Conservation (phyloP, 495 filamentous ascomycete genomes). For the Saxophila tyrrhenica region DNA sequence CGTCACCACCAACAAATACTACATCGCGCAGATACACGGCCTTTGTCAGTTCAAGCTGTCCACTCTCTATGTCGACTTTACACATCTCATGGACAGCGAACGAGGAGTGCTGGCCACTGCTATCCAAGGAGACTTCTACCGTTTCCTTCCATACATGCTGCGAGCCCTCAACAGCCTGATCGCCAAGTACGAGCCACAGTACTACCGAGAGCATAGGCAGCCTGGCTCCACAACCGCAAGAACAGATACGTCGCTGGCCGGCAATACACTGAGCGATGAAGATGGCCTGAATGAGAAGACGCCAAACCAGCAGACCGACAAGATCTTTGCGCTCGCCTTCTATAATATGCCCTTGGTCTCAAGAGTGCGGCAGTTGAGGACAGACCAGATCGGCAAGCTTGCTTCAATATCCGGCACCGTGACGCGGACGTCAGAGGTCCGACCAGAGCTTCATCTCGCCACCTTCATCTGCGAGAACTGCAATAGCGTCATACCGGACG, state of each 20-base stretch:
- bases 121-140: constrained; percentile 83
- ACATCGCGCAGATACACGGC: constrained; percentile 88
- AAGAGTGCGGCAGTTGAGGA: constrained; percentile 76
- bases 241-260: constrained; percentile 54
- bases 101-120: constrained; percentile 62
- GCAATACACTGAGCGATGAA: constrained; percentile 52
- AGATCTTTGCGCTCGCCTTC: constrained; percentile 87
- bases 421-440: constrained; percentile 90
- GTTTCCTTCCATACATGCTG: constrained; percentile 86
- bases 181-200: constrained; percentile 84
- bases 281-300: constrained; percentile 57
- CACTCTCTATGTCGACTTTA: constrained; percentile 94
- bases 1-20: constrained; percentile 78
- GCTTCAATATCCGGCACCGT: constrained; percentile 93
- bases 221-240: constrained; percentile 48
- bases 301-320: constrained; percentile 91
- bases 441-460: constrained; percentile 81
- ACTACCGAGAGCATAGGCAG: constrained; percentile 82
- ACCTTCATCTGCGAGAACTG: constrained; percentile 90
- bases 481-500: constrained; percentile 65
- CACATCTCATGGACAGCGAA: constrained; percentile 63
- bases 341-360: constrained; percentile 95
- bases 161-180: constrained; percentile 86
- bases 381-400: constrained; percentile 81
- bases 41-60: constrained; percentile 78